phyloP scores from a whole-genome alignment of 2,329 filamentous ascomycete species.

The Spiromastix sp. region DNA sequence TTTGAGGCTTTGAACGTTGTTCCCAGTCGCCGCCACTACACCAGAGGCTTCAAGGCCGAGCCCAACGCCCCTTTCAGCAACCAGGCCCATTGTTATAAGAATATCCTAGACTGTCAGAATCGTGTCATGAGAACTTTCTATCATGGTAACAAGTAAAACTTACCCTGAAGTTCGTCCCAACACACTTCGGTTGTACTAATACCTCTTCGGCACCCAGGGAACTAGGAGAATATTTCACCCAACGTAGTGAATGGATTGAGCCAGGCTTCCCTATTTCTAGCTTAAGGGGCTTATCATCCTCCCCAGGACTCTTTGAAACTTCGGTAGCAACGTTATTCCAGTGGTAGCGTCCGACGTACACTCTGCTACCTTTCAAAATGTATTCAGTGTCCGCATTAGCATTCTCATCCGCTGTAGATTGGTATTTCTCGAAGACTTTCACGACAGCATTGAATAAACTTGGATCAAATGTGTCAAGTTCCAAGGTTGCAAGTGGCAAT shows the following conservation, averaged over 20 bases:
- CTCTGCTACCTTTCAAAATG: constrained; percentile 1
- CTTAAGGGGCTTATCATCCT: constrained; percentile 1
- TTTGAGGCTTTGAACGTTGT: constrained; percentile 22
- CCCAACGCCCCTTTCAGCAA: constrained; percentile 21
- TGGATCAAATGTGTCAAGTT: constrained; percentile 4
- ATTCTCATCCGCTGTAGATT: not conserved
- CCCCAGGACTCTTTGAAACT: constrained; percentile 1
- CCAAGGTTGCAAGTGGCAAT: constrained; percentile 5
- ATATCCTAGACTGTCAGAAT: constrained; percentile 10
- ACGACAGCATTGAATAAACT: constrained; percentile 4
- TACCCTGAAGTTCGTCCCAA: constrained; percentile 6
- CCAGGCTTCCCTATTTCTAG: not conserved
- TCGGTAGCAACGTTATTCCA: constrained; percentile 5
- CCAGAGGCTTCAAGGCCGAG: constrained; percentile 36
- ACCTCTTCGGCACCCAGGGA: constrained; percentile 3
- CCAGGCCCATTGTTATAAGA: constrained; percentile 12
- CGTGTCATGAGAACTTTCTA: not conserved
- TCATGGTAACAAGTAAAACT: not conserved
- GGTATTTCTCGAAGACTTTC: constrained; percentile 4
- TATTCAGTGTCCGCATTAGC: constrained; percentile 7
- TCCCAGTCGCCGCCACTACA: constrained; percentile 23
- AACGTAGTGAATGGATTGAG: not conserved
- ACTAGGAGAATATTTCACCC: not conserved
- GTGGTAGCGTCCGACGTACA: constrained; percentile 7
- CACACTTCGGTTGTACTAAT: constrained; percentile 3